Evolutionary conservation across 73 alveolate species (phyloP).

Genomic region (Durusdinium trenchii): DNA sequence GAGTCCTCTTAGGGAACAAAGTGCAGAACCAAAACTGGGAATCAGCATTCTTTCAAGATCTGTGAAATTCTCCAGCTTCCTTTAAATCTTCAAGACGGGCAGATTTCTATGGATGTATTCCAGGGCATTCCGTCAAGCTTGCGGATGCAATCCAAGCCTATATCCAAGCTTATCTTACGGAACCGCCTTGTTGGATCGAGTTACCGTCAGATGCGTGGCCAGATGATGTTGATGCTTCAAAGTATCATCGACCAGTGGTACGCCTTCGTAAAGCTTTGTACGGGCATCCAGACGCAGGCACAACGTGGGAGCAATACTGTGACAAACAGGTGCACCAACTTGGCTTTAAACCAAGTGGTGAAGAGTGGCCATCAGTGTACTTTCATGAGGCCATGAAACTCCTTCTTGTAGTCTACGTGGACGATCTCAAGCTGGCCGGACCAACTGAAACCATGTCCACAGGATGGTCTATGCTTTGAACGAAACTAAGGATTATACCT

Average conservation of each 20-base stretch:
- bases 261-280: not conserved
- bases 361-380: constrained; percentile 27
- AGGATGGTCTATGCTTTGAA: not conserved
- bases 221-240: no score
- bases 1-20: not conserved
- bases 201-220: constrained; percentile 31
- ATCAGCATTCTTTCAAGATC: no score
- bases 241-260: not conserved
- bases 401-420: constrained; percentile 20
- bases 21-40: not conserved
- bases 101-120: not conserved
- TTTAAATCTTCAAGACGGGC: not conserved
- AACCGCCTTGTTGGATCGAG: not conserved
- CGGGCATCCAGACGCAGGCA: constrained; percentile 46
- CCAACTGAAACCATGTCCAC: no score
- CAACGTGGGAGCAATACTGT: constrained; percentile 30
- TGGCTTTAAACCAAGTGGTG: not conserved
- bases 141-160: constrained; percentile 55
- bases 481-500: not conserved
- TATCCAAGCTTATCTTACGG: not conserved
- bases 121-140: not conserved
- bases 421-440: not conserved
- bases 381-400: not conserved
- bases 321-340: not conserved
- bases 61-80: not conserved